Conservation (phyloP, 129 eudicot species). For the Escallonia rubra region DNA sequence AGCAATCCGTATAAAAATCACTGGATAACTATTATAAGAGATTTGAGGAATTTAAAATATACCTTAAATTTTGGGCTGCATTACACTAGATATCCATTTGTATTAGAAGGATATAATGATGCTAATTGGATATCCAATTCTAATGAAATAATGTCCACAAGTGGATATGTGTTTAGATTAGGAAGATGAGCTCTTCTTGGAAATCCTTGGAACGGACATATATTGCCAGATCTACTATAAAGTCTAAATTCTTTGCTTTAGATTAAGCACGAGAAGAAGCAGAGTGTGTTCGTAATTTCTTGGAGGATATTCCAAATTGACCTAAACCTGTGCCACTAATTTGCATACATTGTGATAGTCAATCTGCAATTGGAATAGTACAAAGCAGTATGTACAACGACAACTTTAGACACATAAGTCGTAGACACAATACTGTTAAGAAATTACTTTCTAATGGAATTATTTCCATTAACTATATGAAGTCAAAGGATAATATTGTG, state of each 20-base stretch:
- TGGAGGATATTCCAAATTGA: background rate
- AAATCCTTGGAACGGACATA: background rate
- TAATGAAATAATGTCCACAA: background rate
- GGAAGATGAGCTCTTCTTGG: background rate
- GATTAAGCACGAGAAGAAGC: background rate
- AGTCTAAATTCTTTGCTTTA: background rate
- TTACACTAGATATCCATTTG: background rate
- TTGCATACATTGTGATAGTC: too few relatives aligned
- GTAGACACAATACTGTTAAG: background rate
- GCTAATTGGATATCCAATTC: background rate
- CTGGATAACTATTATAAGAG: background rate
- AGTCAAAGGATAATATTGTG: background rate
- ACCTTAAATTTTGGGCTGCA: background rate
- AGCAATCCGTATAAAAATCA: background rate
- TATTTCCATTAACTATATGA: background rate
- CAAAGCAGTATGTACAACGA: background rate
- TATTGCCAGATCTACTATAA: slow-evolving; percentile 1
- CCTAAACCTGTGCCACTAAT: background rate
- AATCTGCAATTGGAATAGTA: too few relatives aligned
- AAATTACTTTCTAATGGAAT: background rate
- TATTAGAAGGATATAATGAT: background rate
- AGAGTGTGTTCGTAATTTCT: background rate
- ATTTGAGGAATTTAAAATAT: background rate
- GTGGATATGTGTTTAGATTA: background rate
- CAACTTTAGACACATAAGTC: background rate